Percentiles rank a stretch among this genome's conserved stretches.
These are phyloP conservation scores for Boletus vermiculosoides DNA, from an alignment of 768 basidiomycete genomes.

Conservation along the genomic window DNA sequence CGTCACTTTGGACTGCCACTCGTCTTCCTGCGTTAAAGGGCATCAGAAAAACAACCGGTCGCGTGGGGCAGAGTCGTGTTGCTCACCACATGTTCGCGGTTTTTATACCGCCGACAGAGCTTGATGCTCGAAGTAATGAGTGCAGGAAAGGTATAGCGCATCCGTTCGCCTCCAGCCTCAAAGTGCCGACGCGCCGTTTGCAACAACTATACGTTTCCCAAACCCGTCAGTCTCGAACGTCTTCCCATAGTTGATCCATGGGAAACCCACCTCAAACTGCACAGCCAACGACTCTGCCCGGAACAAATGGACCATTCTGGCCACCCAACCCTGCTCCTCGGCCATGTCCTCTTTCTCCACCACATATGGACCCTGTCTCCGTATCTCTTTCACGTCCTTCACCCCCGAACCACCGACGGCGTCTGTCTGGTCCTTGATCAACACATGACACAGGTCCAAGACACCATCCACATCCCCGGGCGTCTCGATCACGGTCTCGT, in stretches of 20 bases:
- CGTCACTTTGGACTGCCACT: slow-evolving; percentile 86
- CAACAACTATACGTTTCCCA: slow-evolving; percentile 56
- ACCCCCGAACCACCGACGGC: slow-evolving; percentile 35
- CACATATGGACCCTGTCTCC: slow-evolving; percentile 58
- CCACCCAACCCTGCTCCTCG: slow-evolving; percentile 99
- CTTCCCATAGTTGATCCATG: not conserved
- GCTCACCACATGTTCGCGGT: slow-evolving; percentile 65
- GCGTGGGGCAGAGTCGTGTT: not conserved
- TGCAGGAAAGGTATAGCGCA: slow-evolving; percentile 96
- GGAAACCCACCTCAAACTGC: slow-evolving; percentile 76
- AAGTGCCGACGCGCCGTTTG: slow-evolving; percentile 91
- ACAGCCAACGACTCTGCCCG: slow-evolving; percentile 79
- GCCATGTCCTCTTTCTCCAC: slow-evolving; percentile 88
- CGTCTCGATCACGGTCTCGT: slow-evolving; percentile 91
- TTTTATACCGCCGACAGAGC: slow-evolving; percentile 88
- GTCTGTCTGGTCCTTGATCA: slow-evolving; percentile 84
- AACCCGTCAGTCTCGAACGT: not conserved
- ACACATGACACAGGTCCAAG: slow-evolving; percentile 86
- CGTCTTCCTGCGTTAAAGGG: slow-evolving; percentile 57
- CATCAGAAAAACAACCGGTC: not conserved
- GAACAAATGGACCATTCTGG: slow-evolving; percentile 97
- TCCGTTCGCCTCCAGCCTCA: slow-evolving; percentile 88
- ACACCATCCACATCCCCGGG: slow-evolving; percentile 95
- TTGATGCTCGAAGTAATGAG: slow-evolving; percentile 92
- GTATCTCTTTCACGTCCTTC: slow-evolving; percentile 40